Evolutionary conservation across 257 asterid genomes (phyloP).

Genomic region (Prunella vulgaris): DNA sequence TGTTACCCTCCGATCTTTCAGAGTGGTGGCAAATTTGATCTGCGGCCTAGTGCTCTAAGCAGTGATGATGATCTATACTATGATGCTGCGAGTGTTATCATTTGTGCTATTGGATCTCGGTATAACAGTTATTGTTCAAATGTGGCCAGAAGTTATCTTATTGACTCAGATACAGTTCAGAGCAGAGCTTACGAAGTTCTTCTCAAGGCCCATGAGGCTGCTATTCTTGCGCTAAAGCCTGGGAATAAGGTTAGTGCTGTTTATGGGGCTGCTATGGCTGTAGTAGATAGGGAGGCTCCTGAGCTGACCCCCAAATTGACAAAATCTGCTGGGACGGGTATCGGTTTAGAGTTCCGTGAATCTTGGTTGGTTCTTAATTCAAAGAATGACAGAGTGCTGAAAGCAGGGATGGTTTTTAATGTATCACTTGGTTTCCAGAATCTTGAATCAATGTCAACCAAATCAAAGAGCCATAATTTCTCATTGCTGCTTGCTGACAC

Average conservation of each 20-base stretch:
- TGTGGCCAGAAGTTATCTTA: conserved; percentile 60
- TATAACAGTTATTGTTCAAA: conserved; percentile 80
- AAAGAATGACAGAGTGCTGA: conserved; percentile 50
- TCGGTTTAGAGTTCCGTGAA: conserved; percentile 81
- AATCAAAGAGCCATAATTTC: conserved; percentile 50
- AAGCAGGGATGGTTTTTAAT: conserved; percentile 73
- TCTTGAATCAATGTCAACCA: conserved; percentile 39
- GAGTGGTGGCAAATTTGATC: conserved; percentile 73
- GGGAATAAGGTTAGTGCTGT: conserved; percentile 50
- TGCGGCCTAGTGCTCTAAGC: conserved; percentile 69
- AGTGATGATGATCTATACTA: conserved; percentile 52
- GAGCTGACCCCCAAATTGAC: conserved; percentile 51
- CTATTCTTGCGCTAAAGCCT: conserved; percentile 57
- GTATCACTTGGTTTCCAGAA: conserved; percentile 71
- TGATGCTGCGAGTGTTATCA: conserved; percentile 56
- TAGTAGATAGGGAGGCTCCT: conserved; percentile 63
- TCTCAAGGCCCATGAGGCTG: conserved; percentile 66
- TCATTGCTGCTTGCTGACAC: conserved; percentile 74
- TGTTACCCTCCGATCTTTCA: conserved; percentile 88
- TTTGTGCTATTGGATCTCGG: conserved; percentile 69
- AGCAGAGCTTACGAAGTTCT: conserved; percentile 70
- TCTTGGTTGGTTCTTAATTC: conserved; percentile 52
- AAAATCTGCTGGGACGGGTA: conserved; percentile 80
- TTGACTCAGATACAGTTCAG: conserved; percentile 49
- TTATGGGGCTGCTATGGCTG: conserved; percentile 52